phyloP scores from a whole-genome alignment of 306 rosid species.

The Boehmeria nivea region DNA sequence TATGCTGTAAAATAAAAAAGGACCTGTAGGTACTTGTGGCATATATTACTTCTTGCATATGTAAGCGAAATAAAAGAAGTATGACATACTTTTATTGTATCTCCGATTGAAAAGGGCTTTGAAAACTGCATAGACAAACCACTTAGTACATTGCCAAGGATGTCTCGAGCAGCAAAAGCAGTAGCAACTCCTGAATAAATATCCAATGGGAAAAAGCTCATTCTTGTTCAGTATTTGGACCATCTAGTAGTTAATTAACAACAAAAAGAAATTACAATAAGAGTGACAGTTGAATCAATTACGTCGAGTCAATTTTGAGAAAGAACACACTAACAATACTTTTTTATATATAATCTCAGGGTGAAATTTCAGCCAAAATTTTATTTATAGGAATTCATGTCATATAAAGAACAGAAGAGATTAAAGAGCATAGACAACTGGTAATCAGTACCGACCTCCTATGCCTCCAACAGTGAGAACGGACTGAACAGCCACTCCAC shows the following conservation, averaged over 20 bases:
- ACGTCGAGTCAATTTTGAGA: too few relatives aligned
- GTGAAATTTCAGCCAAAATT: background rate
- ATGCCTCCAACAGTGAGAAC: constrained; percentile 88
- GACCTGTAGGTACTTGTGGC: background rate
- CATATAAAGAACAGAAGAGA: background rate
- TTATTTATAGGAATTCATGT: background rate
- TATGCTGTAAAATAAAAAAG: background rate
- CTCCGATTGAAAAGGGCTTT: constrained; percentile 89
- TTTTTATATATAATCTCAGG: too few relatives aligned
- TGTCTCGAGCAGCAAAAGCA: constrained; percentile 83
- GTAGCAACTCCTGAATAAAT: constrained; percentile 74
- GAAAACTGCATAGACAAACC: constrained; percentile 88
- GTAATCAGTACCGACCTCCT: constrained; percentile 56
- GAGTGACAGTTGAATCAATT: background rate
- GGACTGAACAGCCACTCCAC: constrained; percentile 92
- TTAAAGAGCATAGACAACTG: background rate
- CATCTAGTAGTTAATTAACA: too few relatives aligned
- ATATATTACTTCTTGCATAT: too few relatives aligned
- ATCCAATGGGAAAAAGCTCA: constrained; percentile 14
- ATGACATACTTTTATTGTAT: constrained; percentile 73
- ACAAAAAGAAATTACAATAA: background rate
- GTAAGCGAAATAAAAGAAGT: background rate
- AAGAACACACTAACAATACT: too few relatives aligned
- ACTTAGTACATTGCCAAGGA: constrained; percentile 84
- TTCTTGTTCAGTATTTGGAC: background rate